Evolutionary conservation across 2,329 filamentous ascomycete species (phyloP).

Genomic region (Lecanosticta acicola): DNA sequence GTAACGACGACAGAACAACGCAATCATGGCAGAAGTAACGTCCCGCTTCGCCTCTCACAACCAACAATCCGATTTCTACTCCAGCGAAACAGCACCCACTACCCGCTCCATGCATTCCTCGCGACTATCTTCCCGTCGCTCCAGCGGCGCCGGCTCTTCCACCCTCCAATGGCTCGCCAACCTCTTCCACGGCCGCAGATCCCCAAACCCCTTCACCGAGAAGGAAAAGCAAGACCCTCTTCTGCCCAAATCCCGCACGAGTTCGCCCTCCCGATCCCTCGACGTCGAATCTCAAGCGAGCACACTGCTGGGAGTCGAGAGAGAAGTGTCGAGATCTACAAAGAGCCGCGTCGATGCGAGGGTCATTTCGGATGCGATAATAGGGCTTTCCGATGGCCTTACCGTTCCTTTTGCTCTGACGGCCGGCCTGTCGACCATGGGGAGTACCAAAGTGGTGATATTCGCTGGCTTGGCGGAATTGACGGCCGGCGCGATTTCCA

Average conservation of each 20-base stretch:
- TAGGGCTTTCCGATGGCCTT: constrained; percentile 38
- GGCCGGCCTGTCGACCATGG: constrained; percentile 37
- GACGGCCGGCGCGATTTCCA: constrained; percentile 37
- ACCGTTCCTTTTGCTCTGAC: constrained; percentile 41
- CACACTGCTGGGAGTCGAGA: constrained; percentile 12
- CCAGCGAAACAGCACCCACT: not conserved
- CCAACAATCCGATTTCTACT: not conserved
- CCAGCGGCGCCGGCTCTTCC: not conserved
- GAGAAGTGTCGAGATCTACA: constrained; percentile 1
- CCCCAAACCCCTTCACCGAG: not conserved
- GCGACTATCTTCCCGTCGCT: not conserved
- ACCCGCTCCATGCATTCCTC: no score
- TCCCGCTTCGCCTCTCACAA: not conserved
- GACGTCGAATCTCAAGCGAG: constrained; percentile 19
- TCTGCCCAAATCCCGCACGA: not conserved
- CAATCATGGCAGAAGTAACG: not conserved
- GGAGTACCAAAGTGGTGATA: constrained; percentile 35
- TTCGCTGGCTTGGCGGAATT: constrained; percentile 38
- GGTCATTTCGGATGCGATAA: constrained; percentile 42
- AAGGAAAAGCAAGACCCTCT: not conserved
- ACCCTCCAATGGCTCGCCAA: not conserved
- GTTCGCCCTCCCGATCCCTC: constrained; percentile 4
- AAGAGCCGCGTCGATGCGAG: constrained; percentile 25
- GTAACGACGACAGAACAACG: not conserved
- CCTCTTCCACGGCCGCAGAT: not conserved